These are phyloP conservation scores for Wickerhamiella domercqiae DNA, from an alignment of 805 yeast genomes.

Conservation along the genomic window DNA sequence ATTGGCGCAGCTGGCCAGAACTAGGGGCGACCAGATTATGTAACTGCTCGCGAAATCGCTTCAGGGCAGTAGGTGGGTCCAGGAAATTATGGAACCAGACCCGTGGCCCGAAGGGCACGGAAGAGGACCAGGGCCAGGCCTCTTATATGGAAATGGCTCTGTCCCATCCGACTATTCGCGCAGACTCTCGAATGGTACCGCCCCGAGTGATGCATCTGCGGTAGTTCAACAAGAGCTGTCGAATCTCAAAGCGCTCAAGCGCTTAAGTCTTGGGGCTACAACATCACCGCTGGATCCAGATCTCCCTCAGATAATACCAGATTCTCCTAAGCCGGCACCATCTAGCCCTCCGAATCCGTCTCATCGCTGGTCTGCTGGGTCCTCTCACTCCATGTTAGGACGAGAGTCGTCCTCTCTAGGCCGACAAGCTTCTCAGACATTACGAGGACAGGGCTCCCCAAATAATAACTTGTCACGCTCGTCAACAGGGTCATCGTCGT, in stretches of 20 bases:
- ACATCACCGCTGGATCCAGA: conserved; percentile 27
- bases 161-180: no score
- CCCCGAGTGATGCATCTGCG: conserved; percentile 1
- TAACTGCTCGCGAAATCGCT: no score
- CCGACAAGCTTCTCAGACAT: background rate
- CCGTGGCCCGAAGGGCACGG: no score
- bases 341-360: conserved; percentile 1
- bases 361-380: background rate
- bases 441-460: background rate
- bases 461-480: background rate
- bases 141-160: no score
- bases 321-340: conserved; percentile 2
- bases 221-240: conserved; percentile 29
- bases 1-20: no score
- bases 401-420: background rate
- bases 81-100: no score
- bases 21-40: no score
- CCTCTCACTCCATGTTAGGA: conserved; percentile 1
- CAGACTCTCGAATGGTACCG: no score
- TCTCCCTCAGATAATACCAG: conserved; percentile 17
- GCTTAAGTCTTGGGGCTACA: conserved; percentile 27
- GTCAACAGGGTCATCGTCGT: background rate
- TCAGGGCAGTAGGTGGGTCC: no score
- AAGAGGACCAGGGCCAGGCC: no score
- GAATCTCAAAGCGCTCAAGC: conserved; percentile 27